Evolutionary conservation across 345 rosid species (phyloP).

Genomic region (Durio zibethinus): DNA sequence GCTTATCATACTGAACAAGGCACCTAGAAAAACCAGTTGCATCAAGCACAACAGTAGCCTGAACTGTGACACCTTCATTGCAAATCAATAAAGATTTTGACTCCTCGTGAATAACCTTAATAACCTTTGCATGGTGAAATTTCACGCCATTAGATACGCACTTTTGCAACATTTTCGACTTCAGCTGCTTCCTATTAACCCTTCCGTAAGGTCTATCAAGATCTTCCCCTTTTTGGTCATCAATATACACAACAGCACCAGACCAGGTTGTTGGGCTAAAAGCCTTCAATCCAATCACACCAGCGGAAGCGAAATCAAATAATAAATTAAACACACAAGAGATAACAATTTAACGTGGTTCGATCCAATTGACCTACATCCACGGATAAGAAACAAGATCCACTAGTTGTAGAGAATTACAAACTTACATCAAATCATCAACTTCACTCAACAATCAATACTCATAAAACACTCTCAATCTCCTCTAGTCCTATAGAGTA

Average conservation of each 20-base stretch:
- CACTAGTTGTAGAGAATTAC: too few species aligned
- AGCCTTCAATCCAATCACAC: too few species aligned
- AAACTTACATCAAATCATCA: too few species aligned
- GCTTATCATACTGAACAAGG: conserved; percentile 91
- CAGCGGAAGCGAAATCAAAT: too few species aligned
- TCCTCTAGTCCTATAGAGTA: too few species aligned
- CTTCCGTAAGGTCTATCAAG: conserved; percentile 88
- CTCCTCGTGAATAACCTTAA: conserved; percentile 83
- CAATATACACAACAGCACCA: conserved; percentile 76
- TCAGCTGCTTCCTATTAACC: conserved; percentile 87
- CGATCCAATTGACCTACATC: too few species aligned
- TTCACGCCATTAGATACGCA: conserved; percentile 78
- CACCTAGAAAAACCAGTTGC: conserved; percentile 98
- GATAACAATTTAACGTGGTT: too few species aligned
- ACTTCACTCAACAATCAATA: too few species aligned
- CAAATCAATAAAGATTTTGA: conserved; percentile 73
- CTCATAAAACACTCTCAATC: too few species aligned
- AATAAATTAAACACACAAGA: too few species aligned
- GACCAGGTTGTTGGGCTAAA: too few species aligned
- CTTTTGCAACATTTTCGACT: conserved; percentile 89
- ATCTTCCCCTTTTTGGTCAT: conserved; percentile 56
- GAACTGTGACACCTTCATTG: conserved; percentile 76
- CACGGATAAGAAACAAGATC: too few species aligned
- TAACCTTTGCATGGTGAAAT: conserved; percentile 90
- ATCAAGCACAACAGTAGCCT: conserved; percentile 85